Base-by-base conservation (phyloP, 148 eudicot species). In the Rhododendron griersonianum region DNA sequence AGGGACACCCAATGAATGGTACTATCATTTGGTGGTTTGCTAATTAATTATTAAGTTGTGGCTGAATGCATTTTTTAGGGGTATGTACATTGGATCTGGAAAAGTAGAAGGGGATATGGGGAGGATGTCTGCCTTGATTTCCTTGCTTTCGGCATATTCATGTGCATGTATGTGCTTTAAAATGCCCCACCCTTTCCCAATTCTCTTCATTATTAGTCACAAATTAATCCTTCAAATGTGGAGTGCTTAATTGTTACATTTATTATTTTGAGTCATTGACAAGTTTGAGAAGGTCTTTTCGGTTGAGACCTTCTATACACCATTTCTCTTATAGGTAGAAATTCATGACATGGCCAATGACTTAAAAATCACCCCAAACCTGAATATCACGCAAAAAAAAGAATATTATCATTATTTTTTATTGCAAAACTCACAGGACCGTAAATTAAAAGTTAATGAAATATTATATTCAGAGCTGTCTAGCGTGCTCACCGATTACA, bases 71-170 rank as follows among this genome's bases (percentile, higher is more conserved):
- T 37, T 78, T 63, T 59, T 18, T 63, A 76, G 44, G 65, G 65
- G 88, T 83, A 82, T 84, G 83, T 89, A 82, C 91, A 87, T 37
- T 86, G 90, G 76, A 89, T 81, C 86, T 84, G 74, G 35, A 71
- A 81, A 57, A 59, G 65, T 59, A 39, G 50, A 30, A 53, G 51
- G 48, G 67, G 51, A 61, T 11, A 8, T 8, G 76, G 57, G 67
- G 88, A 23, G 78, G 65, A 83, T 87, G 88, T 75, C 45, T 76
- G 25, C 82, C 81, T 76, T 83, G 51, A 37, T 50, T 35, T 75
- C 16, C 25, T 82, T 57, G 0, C 28, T 11, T 81, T 18, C 4
- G 35, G 41, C 65, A 5, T 53, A 51, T 81, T 81, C 83, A 53
- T 57, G 83, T 81, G 69, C 83, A 81, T 33, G 71, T 63, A 81